Base-by-base conservation (phyloP, 495 filamentous ascomycete species). In the Stereocaulon alpinum region DNA sequence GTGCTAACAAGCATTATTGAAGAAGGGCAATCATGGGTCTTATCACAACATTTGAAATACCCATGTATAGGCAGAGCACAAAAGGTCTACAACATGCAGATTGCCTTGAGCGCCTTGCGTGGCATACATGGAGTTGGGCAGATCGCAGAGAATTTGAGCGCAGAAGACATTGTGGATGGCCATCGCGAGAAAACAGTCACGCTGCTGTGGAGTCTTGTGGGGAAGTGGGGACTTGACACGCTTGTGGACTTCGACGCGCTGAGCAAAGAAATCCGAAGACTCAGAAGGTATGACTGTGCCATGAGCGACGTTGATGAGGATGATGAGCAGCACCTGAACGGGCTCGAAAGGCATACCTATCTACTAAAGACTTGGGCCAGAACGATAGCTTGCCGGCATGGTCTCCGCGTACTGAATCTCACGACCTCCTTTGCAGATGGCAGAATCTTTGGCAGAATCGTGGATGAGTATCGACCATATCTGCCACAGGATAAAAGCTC, bases 81-180 rank as follows among this genome's bases (percentile, higher is more conserved):
- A 47, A 86, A 83, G 62, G 11, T 83, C 2, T 77, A 80, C 72
- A 87, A 87, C 63, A 77, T 81, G 3, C 74, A 78, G 59, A 66
- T 86, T n/a, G 80, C 80, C 1, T 67, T 87, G 3, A 69, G 72
- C 42, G 79, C 84, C 1, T 67, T 87, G 29, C 59, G 67, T 5
- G 72, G 72, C 12, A 67, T 75, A 4, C 64, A 66, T 17, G 73
- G 74, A 4, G 67, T 73, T 10, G 65, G 61, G 2, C 42, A 58
- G 4, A 67, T 76, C 30, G 59, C 74, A 18, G 61, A 69, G 22
- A 66, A 70, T n/a, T 64, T 83, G 20, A 73, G 68, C 20, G 74
- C 84, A 1, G 80, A 82, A 47, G 82, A 87, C 44, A 81, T 86
- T 43, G 80, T 86, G 6, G 78, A 87, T 63, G 84, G 84, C 6